These are phyloP conservation scores for Cornus controversa DNA, from an alignment of 148 eudicot species.

Conservation along the genomic window DNA sequence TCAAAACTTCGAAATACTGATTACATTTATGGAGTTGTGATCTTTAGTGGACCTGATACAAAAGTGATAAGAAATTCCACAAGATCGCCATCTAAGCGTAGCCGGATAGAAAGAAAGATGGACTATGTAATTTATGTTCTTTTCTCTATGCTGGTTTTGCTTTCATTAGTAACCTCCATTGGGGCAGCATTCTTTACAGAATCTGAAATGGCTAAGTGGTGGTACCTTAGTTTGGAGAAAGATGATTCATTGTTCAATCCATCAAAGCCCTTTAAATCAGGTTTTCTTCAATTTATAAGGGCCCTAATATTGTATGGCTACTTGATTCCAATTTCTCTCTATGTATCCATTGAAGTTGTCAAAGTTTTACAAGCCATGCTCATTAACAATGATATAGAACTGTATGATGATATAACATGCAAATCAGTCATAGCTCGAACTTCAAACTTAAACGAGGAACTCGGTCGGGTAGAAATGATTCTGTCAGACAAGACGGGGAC, in stretches of 20 bases:
- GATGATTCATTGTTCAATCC: slow-evolving; percentile 29
- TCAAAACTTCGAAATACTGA: slow-evolving; percentile 52
- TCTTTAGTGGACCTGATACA: slow-evolving; percentile 42
- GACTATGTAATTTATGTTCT: slow-evolving; percentile 40
- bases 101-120: slow-evolving; percentile 41
- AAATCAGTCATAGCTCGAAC: slow-evolving; percentile 37
- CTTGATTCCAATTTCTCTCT: slow-evolving; percentile 46
- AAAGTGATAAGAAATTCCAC: slow-evolving; percentile 46
- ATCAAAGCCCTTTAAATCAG: slow-evolving; percentile 7
- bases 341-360: slow-evolving; percentile 45
- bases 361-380: slow-evolving; percentile 41
- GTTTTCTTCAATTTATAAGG: slow-evolving; percentile 33
- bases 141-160: slow-evolving; percentile 28
- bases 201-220: slow-evolving; percentile 18
- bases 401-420: slow-evolving; percentile 33
- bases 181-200: slow-evolving; percentile 28
- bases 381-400: slow-evolving; percentile 29
- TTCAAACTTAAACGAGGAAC: slow-evolving; percentile 46
- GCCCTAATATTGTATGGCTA: slow-evolving; percentile 47
- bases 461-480: slow-evolving; percentile 47
- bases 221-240: slow-evolving; percentile 32
- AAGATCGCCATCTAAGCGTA: slow-evolving; percentile 44
- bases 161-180: slow-evolving; percentile 28
- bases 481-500: slow-evolving; percentile 49
- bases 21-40: slow-evolving; percentile 43